Evolutionary conservation across 225 moss, liverwort and hornwort genomes (phyloP).

Genomic region (Rhytidiadelphus loreus): DNA sequence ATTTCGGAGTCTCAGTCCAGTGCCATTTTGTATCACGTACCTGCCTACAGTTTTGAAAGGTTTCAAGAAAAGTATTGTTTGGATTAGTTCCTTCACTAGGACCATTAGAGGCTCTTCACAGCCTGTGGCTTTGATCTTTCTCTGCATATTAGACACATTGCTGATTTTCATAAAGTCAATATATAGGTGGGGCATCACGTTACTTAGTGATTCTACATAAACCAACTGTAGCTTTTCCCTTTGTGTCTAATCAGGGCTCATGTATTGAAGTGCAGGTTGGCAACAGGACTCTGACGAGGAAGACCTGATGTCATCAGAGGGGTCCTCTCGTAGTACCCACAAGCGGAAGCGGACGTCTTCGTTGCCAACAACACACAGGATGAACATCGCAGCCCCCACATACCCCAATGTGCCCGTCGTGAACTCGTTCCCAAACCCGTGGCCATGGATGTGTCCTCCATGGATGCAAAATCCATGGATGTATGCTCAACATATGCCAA

Average conservation of each 20-base stretch:
- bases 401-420: neutral
- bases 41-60: neutral
- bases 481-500: neutral
- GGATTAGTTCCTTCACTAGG: neutral
- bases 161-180: neutral
- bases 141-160: neutral
- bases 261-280: neutral
- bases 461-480: neutral
- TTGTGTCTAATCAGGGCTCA: no score
- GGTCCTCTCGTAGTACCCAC: neutral
- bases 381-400: neutral
- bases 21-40: neutral
- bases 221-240: neutral
- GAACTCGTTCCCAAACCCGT: neutral
- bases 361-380: neutral
- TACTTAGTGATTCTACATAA: neutral
- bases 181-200: neutral
- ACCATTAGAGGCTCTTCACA: neutral
- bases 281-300: neutral
- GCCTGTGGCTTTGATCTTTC: neutral
- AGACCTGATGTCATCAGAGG: neutral
- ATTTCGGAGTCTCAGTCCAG: neutral
- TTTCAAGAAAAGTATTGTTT: neutral
- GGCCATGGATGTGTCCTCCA: neutral
- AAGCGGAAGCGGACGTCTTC: neutral